A percentile compares a stretch with the other conserved stretches of the same genome.
Evolutionary conservation across 805 yeast genomes (phyloP).

Genomic region (Saccharomycopsis sp.): DNA sequence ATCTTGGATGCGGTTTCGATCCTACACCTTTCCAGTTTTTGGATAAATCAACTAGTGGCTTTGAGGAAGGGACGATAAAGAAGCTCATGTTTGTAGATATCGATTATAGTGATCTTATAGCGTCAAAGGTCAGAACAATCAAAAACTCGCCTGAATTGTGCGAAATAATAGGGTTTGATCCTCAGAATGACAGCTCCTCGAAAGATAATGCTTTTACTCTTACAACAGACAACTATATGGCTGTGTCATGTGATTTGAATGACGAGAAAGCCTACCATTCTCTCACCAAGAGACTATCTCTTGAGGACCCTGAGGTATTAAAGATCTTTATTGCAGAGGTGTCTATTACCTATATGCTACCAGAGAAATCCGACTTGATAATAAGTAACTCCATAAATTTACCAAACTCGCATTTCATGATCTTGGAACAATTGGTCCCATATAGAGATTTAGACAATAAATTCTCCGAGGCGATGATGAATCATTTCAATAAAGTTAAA

Average conservation of each 20-base stretch:
- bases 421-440: conserved; percentile 69
- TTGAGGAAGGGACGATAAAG: conserved; percentile 21
- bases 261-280: conserved; percentile 34
- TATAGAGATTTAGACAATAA: conserved; percentile 51
- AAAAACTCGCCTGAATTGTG: conserved; percentile 38
- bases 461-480: conserved; percentile 68
- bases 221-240: conserved; percentile 39
- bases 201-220: conserved; percentile 3
- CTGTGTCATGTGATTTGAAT: conserved; percentile 64
- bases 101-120: conserved; percentile 67
- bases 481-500: conserved; percentile 57
- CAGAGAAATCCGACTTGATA: conserved; percentile 56
- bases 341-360: conserved; percentile 73
- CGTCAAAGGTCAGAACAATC: conserved; percentile 49
- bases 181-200: not conserved
- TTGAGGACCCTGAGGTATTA: conserved; percentile 23
- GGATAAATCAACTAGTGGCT: conserved; percentile 28
- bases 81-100: conserved; percentile 53
- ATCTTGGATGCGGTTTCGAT: conserved; percentile 76
- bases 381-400: conserved; percentile 40
- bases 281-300: conserved; percentile 14
- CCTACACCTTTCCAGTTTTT: conserved; percentile 51
- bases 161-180: conserved; percentile 35
- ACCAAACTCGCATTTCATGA: conserved; percentile 50
- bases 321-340: conserved; percentile 75